Conservation (phyloP, 1,284 basidiomycete species). For the Cutaneotrichosporon arboriforme region DNA sequence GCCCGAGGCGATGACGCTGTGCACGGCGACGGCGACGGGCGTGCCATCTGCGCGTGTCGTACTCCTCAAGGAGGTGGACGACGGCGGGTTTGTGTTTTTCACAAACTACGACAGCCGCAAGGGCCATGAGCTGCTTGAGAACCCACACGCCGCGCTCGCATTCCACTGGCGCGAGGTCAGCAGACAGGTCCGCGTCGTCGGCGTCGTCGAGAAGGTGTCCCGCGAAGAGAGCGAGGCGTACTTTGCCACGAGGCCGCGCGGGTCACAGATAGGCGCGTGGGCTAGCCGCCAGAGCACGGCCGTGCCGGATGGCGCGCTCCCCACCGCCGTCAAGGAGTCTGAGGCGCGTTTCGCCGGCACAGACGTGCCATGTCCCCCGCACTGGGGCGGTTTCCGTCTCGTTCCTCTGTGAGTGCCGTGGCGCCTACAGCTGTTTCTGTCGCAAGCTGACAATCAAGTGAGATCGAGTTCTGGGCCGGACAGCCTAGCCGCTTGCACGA, state of each 20-base stretch:
- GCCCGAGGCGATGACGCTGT: constrained; percentile 81
- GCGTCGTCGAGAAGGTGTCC: constrained; percentile 70
- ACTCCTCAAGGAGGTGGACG: constrained; percentile 82
- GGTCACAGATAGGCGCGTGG: constrained; percentile 84
- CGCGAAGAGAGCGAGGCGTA: constrained; percentile 72
- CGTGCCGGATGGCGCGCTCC: constrained; percentile 66
- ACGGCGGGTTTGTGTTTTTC: constrained; percentile 85
- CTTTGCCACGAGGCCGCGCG: constrained; percentile 74
- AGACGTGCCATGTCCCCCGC: constrained; percentile 72
- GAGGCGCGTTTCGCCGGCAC: constrained; percentile 57
- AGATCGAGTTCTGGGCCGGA: constrained; percentile 92
- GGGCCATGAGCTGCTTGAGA: constrained; percentile 68
- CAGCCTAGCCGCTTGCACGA: constrained; percentile 85
- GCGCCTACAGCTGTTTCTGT: no score
- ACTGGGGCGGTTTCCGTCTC: constrained; percentile 95
- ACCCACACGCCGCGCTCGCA: constrained; percentile 71
- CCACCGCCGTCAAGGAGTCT: constrained; percentile 58
- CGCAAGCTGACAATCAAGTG: constrained; percentile 50
- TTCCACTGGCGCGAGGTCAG: constrained; percentile 90
- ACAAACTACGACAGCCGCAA: constrained; percentile 97
- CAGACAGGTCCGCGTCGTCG: constrained; percentile 76
- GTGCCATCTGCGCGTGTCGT: constrained; percentile 85
- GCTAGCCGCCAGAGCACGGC: constrained; percentile 67
- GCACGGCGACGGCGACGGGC: constrained; percentile 63
- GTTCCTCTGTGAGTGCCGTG: constrained; percentile 67